Evolutionary conservation across 768 basidiomycete genomes (phyloP).

Genomic region (Boletus sp.): DNA sequence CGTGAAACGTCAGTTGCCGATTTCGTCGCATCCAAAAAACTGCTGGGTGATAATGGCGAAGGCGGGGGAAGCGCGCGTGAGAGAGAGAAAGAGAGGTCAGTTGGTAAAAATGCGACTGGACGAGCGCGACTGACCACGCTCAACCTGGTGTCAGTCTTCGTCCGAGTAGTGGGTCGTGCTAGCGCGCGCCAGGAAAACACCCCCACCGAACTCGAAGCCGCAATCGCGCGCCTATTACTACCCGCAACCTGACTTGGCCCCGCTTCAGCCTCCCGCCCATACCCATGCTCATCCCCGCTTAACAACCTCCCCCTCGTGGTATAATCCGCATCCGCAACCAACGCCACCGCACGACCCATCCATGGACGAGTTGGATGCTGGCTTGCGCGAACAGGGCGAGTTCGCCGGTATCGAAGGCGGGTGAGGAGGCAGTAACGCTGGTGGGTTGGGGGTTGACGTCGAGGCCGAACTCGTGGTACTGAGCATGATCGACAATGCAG

Average conservation of each 20-base stretch:
- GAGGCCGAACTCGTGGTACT: constrained; percentile 79
- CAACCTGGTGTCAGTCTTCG: constrained; percentile 61
- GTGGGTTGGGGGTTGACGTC: constrained; percentile 86
- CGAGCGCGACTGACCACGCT: constrained; percentile 64
- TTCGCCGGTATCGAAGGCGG: constrained; percentile 65
- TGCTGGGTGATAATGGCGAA: constrained; percentile 63
- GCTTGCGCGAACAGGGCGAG: constrained; percentile 83
- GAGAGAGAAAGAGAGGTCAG: background rate
- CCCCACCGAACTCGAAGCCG: constrained; percentile 7
- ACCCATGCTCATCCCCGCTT: background rate
- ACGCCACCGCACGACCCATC: constrained; percentile 71
- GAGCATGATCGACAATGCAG: constrained; percentile 41
- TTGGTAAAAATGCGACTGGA: too few relatives aligned
- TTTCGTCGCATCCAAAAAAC: constrained; percentile 65
- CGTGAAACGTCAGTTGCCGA: constrained; percentile 88
- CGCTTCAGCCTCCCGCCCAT: constrained; percentile 7
- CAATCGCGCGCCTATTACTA: background rate
- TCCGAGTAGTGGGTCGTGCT: constrained; percentile 38
- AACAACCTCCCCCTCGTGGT: constrained; percentile 62
- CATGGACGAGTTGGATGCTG: constrained; percentile 79
- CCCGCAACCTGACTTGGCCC: constrained; percentile 6
- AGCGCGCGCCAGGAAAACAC: background rate
- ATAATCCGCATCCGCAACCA: constrained; percentile 80
- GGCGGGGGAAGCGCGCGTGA: background rate
- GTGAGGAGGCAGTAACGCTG: constrained; percentile 61